Percentiles rank a stretch among this genome's conserved stretches.
Conservation (phyloP, 345 rosid genomes). For the Balakata baccata region DNA sequence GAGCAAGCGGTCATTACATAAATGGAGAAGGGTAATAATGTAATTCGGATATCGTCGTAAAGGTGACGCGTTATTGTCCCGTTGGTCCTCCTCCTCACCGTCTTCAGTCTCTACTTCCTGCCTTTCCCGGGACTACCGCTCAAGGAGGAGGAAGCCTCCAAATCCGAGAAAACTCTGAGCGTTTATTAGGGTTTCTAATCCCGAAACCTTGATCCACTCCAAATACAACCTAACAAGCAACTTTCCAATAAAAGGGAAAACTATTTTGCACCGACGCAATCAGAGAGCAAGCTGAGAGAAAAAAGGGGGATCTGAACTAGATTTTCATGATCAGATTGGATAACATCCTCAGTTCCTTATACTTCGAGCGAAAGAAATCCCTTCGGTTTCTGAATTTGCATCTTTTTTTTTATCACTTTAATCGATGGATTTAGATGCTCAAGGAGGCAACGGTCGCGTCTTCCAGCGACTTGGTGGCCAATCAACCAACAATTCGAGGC, state of each 20-base stretch:
- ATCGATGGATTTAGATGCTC: slow-evolving; percentile 67
- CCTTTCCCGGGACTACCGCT: not conserved
- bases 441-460: slow-evolving; percentile 66
- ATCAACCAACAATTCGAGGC: slow-evolving; percentile 23
- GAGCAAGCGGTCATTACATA: not conserved
- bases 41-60: not conserved
- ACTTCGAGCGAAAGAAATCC: not conserved
- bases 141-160: not conserved
- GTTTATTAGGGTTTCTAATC: not conserved
- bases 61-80: not conserved
- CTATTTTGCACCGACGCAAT: not conserved
- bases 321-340: slow-evolving; percentile 20
- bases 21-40: not conserved
- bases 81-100: not conserved
- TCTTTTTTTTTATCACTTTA: not conserved
- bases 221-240: not conserved
- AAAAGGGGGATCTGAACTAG: slow-evolving; percentile 9
- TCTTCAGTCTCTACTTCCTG: not conserved
- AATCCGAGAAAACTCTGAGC: not conserved
- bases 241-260: not conserved
- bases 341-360: not conserved
- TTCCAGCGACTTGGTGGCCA: slow-evolving; percentile 65
- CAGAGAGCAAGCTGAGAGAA: not conserved
- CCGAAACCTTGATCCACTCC: not conserved
- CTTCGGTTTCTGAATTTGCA: not conserved